Evolutionary conservation across 208 protist genomes (phyloP).

Genomic region (Porcisia hertigi): DNA sequence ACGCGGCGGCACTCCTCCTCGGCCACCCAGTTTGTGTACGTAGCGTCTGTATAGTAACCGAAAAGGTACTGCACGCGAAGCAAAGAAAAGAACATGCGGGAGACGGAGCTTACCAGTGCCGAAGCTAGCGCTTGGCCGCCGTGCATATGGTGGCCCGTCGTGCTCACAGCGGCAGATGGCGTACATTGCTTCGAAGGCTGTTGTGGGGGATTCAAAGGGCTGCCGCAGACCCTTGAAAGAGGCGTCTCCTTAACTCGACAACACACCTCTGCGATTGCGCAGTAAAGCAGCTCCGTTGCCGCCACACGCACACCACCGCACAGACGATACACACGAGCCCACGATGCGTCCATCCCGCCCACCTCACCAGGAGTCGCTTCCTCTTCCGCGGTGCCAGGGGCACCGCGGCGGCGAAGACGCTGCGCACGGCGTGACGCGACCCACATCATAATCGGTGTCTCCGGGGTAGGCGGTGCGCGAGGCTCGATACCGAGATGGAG

Average conservation of each 20-base stretch:
- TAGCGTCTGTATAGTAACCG: slow-evolving; percentile 11
- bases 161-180: background rate
- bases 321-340: slow-evolving; percentile 18
- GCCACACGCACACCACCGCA: slow-evolving; percentile 21
- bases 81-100: slow-evolving; percentile 38
- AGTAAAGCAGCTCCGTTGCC: slow-evolving; percentile 23
- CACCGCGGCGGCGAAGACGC: slow-evolving; percentile 6
- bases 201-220: background rate
- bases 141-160: background rate
- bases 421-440: background rate
- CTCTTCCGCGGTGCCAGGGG: background rate
- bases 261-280: slow-evolving; percentile 14
- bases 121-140: background rate
- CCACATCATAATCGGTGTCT: slow-evolving; percentile 18
- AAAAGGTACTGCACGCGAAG: slow-evolving; percentile 60
- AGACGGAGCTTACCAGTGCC: slow-evolving; percentile 28
- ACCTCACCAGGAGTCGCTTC: background rate
- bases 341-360: background rate
- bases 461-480: slow-evolving; percentile 8
- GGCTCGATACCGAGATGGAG: slow-evolving; percentile 24
- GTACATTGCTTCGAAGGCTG: background rate
- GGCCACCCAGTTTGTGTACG: background rate
- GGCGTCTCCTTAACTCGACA: background rate
- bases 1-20: slow-evolving; percentile 24
- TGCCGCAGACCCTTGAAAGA: background rate